phyloP scores from a whole-genome alignment of 306 rosid genomes.

The Astragalus membranaceus region DNA sequence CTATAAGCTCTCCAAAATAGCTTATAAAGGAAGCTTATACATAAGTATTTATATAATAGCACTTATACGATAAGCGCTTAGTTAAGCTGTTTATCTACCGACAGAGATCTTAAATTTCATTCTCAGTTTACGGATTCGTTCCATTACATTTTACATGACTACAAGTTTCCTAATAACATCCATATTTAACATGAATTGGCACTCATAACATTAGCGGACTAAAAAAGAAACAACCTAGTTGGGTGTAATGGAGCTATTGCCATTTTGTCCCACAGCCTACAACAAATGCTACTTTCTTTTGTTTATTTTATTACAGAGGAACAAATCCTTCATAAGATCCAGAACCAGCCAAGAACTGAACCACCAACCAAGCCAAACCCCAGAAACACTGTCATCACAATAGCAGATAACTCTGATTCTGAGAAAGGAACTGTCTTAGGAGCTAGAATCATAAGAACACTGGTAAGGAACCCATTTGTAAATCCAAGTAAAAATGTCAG shows the following conservation, averaged over 20 bases:
- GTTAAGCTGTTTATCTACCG: too few species aligned
- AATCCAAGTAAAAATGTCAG: conserved; percentile 78
- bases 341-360: conserved; percentile 83
- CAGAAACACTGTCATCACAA: conserved; percentile 70
- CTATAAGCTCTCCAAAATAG: too few species aligned
- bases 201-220: conserved; percentile 2
- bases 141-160: not conserved
- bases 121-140: not conserved
- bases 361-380: conserved; percentile 86
- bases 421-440: conserved; percentile 58
- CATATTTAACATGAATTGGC: not conserved
- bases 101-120: not conserved
- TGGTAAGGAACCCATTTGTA: conserved; percentile 78
- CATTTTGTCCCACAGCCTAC: not conserved
- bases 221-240: conserved; percentile 8
- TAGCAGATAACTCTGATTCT: conserved; percentile 73
- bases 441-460: conserved; percentile 70
- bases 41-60: too few species aligned
- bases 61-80: too few species aligned
- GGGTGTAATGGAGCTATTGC: not conserved
- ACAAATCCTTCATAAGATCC: conserved; percentile 44
- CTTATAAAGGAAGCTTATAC: too few species aligned
- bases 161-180: conserved; percentile 10
- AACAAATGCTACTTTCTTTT: conserved; percentile 5
- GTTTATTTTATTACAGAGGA: conserved; percentile 8